Evolutionary conservation across 768 basidiomycete species (phyloP).

Genomic region (Pisolithus tinctorius): DNA sequence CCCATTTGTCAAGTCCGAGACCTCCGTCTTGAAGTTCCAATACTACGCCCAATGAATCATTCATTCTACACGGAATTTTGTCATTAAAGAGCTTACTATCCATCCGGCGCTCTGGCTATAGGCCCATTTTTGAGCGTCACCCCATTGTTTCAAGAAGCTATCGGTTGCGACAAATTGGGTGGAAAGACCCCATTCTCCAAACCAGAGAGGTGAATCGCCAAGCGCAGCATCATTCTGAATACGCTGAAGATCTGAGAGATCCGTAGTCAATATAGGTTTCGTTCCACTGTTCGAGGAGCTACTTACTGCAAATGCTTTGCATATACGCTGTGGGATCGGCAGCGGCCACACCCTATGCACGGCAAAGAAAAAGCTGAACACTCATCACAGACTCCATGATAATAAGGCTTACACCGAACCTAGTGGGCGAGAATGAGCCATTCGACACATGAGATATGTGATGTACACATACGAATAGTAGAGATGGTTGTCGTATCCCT

Average conservation of each 20-base stretch:
- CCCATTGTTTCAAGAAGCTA: conserved; percentile 59
- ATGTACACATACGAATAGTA: conserved; percentile 55
- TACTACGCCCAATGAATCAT: conserved; percentile 28
- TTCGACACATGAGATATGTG: background rate
- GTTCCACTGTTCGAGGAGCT: background rate
- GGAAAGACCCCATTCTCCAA: conserved; percentile 56
- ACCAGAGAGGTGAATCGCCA: conserved; percentile 44
- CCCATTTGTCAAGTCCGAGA: background rate
- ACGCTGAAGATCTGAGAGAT: conserved; percentile 48
- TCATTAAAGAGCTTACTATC: conserved; percentile 42
- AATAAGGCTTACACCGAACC: conserved; percentile 47
- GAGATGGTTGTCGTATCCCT: conserved; percentile 72
- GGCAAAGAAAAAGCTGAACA: background rate
- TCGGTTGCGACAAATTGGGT: conserved; percentile 63
- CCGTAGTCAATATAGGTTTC: background rate
- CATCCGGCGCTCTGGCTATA: conserved; percentile 59
- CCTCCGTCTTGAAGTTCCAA: conserved; percentile 74
- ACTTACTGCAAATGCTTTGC: conserved; percentile 62
- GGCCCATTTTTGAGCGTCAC: conserved; percentile 66
- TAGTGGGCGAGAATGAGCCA: conserved; percentile 15
- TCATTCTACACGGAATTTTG: background rate
- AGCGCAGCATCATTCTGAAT: conserved; percentile 41
- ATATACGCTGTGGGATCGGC: conserved; percentile 60
- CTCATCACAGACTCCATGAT: background rate
- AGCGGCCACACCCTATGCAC: conserved; percentile 58